Evolutionary conservation across 331 rosid genomes (phyloP), one percentile per base, ranked within the genome.

Genomic region (Quercus lobata): DNA sequence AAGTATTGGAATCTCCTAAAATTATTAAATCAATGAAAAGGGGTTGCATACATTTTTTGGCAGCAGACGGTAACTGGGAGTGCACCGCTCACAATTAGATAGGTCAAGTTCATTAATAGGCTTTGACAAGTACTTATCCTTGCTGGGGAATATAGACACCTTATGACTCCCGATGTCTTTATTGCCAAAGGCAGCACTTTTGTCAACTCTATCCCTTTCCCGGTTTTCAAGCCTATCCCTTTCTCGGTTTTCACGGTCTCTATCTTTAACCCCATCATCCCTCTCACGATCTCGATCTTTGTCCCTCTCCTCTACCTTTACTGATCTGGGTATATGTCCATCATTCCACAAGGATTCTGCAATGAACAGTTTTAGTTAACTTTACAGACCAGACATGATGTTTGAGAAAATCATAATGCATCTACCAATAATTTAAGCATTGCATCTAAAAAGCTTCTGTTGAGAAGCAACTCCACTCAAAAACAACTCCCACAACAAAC

Each of bases 21-120:
- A 60, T 30, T 71, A 78, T 57, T 52, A 78, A 73, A 66, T 4
- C 41, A 63, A 69, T 71, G 73, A 30, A 60, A 29, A 81, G 73
- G 73, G 19, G 83, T 22, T 52, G 66, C 79, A 53, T 91, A 96
- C 99, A 80, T 91, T 89, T 86, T 93, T 93, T 30, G 99, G 99
- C 73, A 96, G 88, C 69, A 93, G 94, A 12, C 99, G 93, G 78
- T 95, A 95, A 83, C 99, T 95, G 22, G 99, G 98, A 82, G 98
- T 90, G 90, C 98, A 96, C 22, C 86, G 96, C 72, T 96, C 98
- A 56, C 99, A 96, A 78, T 93, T 90, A 18, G 99, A 96, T 63
- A 96, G 93, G 89, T 96, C 99, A 73, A 96, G 94, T 89, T 96
- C 99, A 82, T 89, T 93, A 81, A 96, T 96, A 79, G 99, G 98